These are phyloP conservation scores for Globisporangium spinosum DNA, from an alignment of 352 stramenopile species.

Conservation along the genomic window DNA sequence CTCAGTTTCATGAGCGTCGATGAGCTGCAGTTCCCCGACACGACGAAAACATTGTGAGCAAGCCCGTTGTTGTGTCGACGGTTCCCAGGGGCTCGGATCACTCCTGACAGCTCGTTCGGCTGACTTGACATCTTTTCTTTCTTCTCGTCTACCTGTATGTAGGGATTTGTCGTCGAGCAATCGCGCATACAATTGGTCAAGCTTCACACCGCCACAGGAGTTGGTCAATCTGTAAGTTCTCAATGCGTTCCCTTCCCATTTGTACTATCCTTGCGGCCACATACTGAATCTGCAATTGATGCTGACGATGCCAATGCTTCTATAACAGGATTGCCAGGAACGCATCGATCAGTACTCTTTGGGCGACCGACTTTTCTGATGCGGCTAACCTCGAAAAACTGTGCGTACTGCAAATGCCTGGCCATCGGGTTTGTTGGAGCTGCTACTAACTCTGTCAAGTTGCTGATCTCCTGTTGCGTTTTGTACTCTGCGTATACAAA, in stretches of 20 bases:
- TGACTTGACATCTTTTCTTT: background rate
- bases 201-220: background rate
- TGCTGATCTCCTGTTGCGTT: too few relatives aligned
- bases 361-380: slow-evolving; percentile 11
- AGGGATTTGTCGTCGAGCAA: slow-evolving; percentile 16
- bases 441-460: too few relatives aligned
- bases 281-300: background rate
- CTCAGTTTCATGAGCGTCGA: slow-evolving; percentile 14
- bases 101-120: too few relatives aligned
- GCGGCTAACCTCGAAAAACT: background rate
- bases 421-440: too few relatives aligned
- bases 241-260: background rate
- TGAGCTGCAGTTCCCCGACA: slow-evolving; percentile 6
- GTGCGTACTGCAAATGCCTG: slow-evolving; percentile 1
- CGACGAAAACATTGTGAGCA: slow-evolving; percentile 9
- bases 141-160: background rate
- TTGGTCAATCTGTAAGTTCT: slow-evolving; percentile 8
- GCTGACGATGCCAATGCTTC: too few relatives aligned
- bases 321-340: background rate
- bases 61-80: too few relatives aligned
- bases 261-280: background rate
- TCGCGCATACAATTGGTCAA: slow-evolving; percentile 13
- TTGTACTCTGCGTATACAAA: too few relatives aligned
- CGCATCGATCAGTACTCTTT: slow-evolving; percentile 2
- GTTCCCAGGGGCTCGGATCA: too few relatives aligned